Conservation (phyloP, 805 yeast species). For the Tetrapisispora nanseiensis region DNA sequence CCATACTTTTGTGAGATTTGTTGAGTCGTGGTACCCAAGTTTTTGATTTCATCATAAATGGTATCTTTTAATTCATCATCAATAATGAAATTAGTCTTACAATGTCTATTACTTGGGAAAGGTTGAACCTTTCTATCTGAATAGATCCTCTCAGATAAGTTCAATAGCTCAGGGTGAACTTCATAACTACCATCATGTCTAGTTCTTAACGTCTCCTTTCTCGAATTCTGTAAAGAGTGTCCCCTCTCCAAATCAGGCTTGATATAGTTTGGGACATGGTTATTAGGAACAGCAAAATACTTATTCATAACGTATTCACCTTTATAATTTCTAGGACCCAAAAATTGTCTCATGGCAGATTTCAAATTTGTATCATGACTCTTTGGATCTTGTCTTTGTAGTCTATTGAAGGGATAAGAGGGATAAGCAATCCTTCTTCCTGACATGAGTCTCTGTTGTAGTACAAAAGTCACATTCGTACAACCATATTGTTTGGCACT, state of each 20-base stretch:
- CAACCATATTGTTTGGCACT: background rate
- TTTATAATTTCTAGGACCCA: slow-evolving; percentile 76
- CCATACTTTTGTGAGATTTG: slow-evolving; percentile 72
- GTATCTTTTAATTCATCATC: slow-evolving; percentile 48
- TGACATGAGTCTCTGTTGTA: slow-evolving; percentile 33
- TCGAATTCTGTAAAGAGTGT: slow-evolving; percentile 27
- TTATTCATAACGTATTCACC: slow-evolving; percentile 76
- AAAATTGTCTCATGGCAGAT: slow-evolving; percentile 57
- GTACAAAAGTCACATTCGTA: slow-evolving; percentile 3
- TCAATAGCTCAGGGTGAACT: slow-evolving; percentile 7
- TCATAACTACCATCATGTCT: slow-evolving; percentile 14
- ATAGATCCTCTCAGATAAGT: slow-evolving; percentile 5
- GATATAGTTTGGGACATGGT: slow-evolving; percentile 66
- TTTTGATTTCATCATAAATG: slow-evolving; percentile 47
- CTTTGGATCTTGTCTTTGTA: slow-evolving; percentile 33
- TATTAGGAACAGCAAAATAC: slow-evolving; percentile 55
- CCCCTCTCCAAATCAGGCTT: slow-evolving; percentile 43
- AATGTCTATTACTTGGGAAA: slow-evolving; percentile 65
- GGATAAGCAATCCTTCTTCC: slow-evolving; percentile 48
- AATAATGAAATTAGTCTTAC: slow-evolving; percentile 56
- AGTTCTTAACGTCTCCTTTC: slow-evolving; percentile 23
- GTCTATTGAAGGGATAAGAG: slow-evolving; percentile 36
- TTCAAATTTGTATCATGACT: slow-evolving; percentile 45
- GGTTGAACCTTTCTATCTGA: slow-evolving; percentile 44
- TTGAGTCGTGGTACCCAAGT: slow-evolving; percentile 49